These are phyloP conservation scores for Penicillium hordei DNA, from an alignment of 2,329 filamentous ascomycete species.

Conservation along the genomic window DNA sequence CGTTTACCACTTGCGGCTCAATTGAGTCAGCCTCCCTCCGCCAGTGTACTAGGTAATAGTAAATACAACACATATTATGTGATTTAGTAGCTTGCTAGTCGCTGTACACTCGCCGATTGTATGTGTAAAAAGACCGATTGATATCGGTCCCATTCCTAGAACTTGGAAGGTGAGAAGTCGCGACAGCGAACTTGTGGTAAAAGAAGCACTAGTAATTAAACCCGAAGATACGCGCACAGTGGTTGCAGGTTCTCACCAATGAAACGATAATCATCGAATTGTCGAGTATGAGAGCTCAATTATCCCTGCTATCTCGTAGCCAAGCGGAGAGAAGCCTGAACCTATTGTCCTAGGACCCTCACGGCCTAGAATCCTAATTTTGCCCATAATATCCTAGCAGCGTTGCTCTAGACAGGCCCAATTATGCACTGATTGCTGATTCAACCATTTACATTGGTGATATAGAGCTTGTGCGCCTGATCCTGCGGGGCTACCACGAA, in stretches of 20 bases:
- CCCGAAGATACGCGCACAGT: background rate
- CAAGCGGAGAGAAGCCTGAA: background rate
- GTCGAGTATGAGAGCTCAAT: background rate
- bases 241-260: background rate
- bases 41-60: background rate
- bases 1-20: background rate
- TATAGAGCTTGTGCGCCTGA: background rate
- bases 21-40: no score
- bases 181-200: background rate
- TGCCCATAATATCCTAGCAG: no score
- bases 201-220: background rate
- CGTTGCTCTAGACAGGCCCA: background rate
- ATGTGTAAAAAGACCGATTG: no score
- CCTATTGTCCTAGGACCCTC: background rate
- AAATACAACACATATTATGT: background rate
- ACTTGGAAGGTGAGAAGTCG: background rate
- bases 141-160: background rate
- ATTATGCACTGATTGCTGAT: background rate
- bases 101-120: no score
- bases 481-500: background rate
- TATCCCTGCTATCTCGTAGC: background rate
- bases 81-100: background rate
- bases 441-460: background rate
- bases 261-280: background rate
- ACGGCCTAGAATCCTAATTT: no score